Percentiles rank a stretch among this genome's conserved stretches.
These are phyloP conservation scores for Athelia sp. DNA, from an alignment of 1,284 basidiomycete genomes.

Conservation along the genomic window DNA sequence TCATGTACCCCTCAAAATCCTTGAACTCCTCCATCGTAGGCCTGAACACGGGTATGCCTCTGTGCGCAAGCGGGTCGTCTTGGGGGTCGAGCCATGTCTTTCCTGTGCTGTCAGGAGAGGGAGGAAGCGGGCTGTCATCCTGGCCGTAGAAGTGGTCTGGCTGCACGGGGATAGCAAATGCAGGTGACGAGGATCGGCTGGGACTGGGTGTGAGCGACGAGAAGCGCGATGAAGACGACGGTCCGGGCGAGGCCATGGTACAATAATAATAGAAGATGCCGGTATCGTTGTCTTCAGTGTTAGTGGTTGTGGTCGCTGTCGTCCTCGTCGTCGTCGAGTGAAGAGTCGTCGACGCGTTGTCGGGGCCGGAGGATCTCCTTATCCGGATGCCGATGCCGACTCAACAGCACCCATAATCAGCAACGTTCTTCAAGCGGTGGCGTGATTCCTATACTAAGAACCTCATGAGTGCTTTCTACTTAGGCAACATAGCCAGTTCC, in stretches of 20 bases:
- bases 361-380: too few species aligned
- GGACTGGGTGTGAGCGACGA: slow-evolving; percentile 24
- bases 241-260: slow-evolving; percentile 2
- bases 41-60: slow-evolving; percentile 92
- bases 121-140: slow-evolving; percentile 45
- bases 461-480: too few species aligned
- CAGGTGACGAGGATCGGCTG: slow-evolving; percentile 46
- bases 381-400: too few species aligned
- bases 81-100: slow-evolving; percentile 68
- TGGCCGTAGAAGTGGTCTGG: slow-evolving; percentile 79
- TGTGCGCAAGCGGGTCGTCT: slow-evolving; percentile 79
- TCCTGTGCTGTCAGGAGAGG: slow-evolving; percentile 54
- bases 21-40: slow-evolving; percentile 85
- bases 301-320: too few species aligned
- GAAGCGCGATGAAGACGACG: slow-evolving; percentile 6
- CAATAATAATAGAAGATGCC: too few species aligned
- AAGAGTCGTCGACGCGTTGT: too few species aligned
- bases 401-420: too few species aligned
- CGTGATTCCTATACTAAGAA: too few species aligned
- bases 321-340: too few species aligned
- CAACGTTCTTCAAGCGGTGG: too few species aligned
- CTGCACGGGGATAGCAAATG: slow-evolving; percentile 51
- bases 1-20: slow-evolving; percentile 89
- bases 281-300: too few species aligned
- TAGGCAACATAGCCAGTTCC: too few species aligned